A percentile compares a stretch with the other conserved stretches of the same genome.
These are phyloP conservation scores for Cladorrhinum samala DNA, from an alignment of 495 filamentous ascomycete genomes.

Conservation along the genomic window DNA sequence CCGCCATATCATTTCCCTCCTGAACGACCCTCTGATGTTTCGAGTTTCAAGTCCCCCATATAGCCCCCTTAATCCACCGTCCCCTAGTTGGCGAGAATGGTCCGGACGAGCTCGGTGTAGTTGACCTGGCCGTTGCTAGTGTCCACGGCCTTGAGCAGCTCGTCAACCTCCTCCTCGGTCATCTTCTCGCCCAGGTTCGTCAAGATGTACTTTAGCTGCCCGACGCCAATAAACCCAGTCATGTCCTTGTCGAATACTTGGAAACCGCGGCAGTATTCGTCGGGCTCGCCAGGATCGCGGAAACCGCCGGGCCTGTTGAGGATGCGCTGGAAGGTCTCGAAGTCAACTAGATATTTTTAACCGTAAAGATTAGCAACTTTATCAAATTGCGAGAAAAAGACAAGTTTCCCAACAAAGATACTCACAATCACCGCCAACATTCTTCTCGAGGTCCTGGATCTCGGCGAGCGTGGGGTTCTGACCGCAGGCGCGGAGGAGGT, in stretches of 20 bases:
- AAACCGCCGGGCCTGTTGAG: conserved; percentile 97
- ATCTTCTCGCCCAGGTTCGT: conserved; percentile 98
- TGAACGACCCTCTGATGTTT: background rate
- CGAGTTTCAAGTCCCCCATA: background rate
- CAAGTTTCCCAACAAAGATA: conserved; percentile 11
- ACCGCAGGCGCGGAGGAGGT: conserved; percentile 90
- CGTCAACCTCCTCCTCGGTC: conserved; percentile 96
- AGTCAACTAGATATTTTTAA: conserved; percentile 80
- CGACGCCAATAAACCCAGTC: conserved; percentile 95
- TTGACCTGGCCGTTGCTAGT: conserved; percentile 92
- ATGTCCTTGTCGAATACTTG: conserved; percentile 99
- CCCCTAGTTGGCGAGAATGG: conserved; percentile 81
- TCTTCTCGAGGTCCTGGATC: conserved; percentile 83
- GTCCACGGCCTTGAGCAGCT: conserved; percentile 94
- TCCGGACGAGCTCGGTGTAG: conserved; percentile 91
- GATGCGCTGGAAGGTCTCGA: conserved; percentile 90
- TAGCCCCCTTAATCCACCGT: background rate
- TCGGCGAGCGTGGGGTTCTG: conserved; percentile 95
- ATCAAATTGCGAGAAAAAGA: background rate
- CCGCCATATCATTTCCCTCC: conserved; percentile 3
- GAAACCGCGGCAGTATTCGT: conserved; percentile 96
- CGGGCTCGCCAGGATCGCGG: conserved; percentile 93
- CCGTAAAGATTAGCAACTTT: background rate
- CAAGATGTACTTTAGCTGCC: conserved; percentile 91
- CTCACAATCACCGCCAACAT: conserved; percentile 83